phyloP scores from a whole-genome alignment of 768 basidiomycete genomes.

The Russula dissimulans region DNA sequence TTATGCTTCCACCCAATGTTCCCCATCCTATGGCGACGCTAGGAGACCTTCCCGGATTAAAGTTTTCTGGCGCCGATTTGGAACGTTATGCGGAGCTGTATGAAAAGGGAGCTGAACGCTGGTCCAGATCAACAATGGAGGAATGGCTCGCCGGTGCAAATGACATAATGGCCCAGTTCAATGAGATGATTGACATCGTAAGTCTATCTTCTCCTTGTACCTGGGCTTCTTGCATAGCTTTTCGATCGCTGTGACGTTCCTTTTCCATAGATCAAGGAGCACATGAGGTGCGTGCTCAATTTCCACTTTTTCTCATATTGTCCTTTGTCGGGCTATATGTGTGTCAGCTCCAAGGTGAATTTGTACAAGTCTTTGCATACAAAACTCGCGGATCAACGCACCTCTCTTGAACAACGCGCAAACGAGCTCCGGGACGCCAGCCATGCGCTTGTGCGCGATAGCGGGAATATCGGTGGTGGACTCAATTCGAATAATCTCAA shows the following conservation, averaged over 20 bases:
- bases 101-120: conserved; percentile 35
- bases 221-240: not conserved
- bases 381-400: conserved; percentile 34
- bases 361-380: conserved; percentile 38
- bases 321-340: not conserved
- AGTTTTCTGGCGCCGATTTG: conserved; percentile 29
- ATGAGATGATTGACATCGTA: conserved; percentile 42
- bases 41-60: conserved; percentile 11
- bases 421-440: conserved; percentile 31
- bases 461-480: conserved; percentile 30
- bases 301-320: not conserved
- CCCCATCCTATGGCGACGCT: conserved; percentile 1
- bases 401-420: conserved; percentile 34
- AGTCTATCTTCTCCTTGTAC: conserved; percentile 20
- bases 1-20: not conserved
- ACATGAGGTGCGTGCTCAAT: conserved; percentile 35
- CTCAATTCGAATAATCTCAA: not conserved
- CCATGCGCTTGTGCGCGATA: conserved; percentile 34
- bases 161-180: conserved; percentile 36
- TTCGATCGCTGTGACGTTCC: not conserved
- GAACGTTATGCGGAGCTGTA: conserved; percentile 36
- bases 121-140: conserved; percentile 40
- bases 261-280: conserved; percentile 32
- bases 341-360: conserved; percentile 37
- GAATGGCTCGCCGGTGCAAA: conserved; percentile 50